phyloP scores from a whole-genome alignment of 1,284 basidiomycete species.

The Ustilago xerochloae region DNA sequence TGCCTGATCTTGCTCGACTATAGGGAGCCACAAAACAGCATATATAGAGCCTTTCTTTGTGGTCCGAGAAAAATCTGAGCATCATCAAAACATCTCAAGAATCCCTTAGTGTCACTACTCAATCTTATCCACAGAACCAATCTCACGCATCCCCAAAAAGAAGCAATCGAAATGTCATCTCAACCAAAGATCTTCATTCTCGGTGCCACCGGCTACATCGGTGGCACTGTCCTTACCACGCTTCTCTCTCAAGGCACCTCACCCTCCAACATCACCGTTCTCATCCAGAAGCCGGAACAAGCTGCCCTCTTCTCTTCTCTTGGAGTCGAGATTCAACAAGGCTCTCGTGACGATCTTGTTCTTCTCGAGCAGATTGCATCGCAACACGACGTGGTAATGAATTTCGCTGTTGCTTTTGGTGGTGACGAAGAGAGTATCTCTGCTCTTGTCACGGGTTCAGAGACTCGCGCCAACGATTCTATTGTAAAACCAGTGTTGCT shows the following conservation, averaged over 20 bases:
- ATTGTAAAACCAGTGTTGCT: not conserved
- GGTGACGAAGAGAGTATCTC: not conserved
- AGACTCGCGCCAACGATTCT: not conserved
- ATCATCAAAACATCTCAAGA: too few species aligned
- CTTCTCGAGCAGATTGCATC: not conserved
- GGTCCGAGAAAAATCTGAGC: too few species aligned
- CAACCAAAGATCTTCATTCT: not conserved
- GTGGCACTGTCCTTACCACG: not conserved
- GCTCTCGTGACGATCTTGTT: not conserved
- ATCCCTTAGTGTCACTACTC: too few species aligned
- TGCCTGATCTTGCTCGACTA: too few species aligned
- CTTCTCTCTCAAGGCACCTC: not conserved
- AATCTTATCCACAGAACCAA: too few species aligned
- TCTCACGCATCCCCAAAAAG: too few species aligned
- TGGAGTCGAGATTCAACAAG: not conserved
- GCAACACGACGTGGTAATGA: not conserved
- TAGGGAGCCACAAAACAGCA: too few species aligned
- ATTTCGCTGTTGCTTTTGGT: not conserved
- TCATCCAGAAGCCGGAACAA: not conserved
- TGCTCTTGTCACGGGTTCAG: not conserved
- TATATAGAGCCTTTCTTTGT: too few species aligned
- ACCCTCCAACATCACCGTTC: not conserved
- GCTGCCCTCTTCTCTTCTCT: not conserved
- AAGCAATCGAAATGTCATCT: not conserved
- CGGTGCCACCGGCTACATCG: not conserved